Conservation (phyloP, 2,329 filamentous ascomycete species). For the Bipolaris oryzae region DNA sequence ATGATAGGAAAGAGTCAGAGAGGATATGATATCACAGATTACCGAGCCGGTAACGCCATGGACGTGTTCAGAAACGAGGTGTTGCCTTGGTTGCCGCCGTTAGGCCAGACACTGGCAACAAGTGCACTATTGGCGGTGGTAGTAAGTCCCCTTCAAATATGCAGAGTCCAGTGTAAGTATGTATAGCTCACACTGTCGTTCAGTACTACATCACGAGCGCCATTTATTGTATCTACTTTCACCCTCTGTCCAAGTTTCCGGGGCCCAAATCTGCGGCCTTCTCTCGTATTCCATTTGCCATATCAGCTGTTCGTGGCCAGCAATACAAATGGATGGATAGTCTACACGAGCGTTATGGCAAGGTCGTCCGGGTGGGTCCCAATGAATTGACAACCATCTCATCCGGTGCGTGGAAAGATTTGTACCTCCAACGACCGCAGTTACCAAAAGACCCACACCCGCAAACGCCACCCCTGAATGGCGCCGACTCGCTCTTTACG, state of each 20-base stretch:
- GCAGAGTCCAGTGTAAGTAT: background rate
- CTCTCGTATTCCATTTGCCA: slow-evolving; percentile 8
- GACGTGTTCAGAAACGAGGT: background rate
- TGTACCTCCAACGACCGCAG: slow-evolving; percentile 8
- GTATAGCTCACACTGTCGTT: background rate
- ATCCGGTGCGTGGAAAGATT: slow-evolving; percentile 6
- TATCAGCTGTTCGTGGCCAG: slow-evolving; percentile 5
- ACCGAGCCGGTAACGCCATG: background rate
- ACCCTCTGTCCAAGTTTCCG: slow-evolving; percentile 3
- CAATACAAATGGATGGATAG: slow-evolving; percentile 8
- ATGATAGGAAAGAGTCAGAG: background rate
- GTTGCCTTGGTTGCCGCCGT: background rate
- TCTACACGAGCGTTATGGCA: slow-evolving; percentile 17
- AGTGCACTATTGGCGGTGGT: background rate
- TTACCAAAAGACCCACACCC: slow-evolving; percentile 4
- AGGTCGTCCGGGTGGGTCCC: slow-evolving; percentile 16
- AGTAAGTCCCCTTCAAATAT: background rate
- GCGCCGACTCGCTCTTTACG: slow-evolving; percentile 7
- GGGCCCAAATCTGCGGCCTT: slow-evolving; percentile 6
- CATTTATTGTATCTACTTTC: slow-evolving; percentile 2
- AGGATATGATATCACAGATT: background rate
- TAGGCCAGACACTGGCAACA: background rate
- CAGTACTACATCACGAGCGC: slow-evolving; percentile 4
- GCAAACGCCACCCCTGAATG: slow-evolving; percentile 4
- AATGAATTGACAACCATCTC: slow-evolving; percentile 6